Evolutionary conservation across 164 flowering plant genomes (phyloP), one percentile per base, ranked within the genome.

Genomic region (Magnolia officinalis): DNA sequence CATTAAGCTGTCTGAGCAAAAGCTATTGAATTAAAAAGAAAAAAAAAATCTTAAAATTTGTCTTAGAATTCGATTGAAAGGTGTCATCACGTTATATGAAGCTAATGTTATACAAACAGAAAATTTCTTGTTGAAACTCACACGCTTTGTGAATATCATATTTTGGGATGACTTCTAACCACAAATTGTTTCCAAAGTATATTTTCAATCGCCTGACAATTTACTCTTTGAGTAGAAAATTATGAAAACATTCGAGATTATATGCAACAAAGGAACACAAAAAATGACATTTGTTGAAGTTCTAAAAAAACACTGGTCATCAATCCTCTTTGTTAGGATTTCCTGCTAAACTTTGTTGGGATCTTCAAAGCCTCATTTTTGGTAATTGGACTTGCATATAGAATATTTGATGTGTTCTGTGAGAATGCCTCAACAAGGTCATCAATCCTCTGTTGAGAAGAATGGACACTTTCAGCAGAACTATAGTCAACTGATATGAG

Each of bases 401-500:
- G 75, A 77, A 86, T 70, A 70, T 81, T 61, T 73, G 92, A 80
- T 71, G 84, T 75, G 72, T 79, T 85, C 76, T 74, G 80, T 6
- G 91, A 77, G 77, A 92, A 96, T 79, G 95, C 85, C 82, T 92
- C 97, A 75, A 92, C 89, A 70, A 96, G 91, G 67, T 88, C 89
- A 87, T 91, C 90, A 72, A 94, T 90, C 83, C 94, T 89, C 86
- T 92, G 90, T 82, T 81, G 92, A 67, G 99, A 92, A 74, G 86
- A 79, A 83, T 83, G 81, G 11, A 91, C 93, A 83, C 91, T 91
- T 73, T 90, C 95, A 63, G 92, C 75, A 71, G 97, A 94, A 83
- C 89, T 89, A 84, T 94, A 96, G 83, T 96, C 99, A 23, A 96
- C 66, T 1, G 99, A 96, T 83, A 96, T 96, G 74, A 96, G 97